A percentile compares a stretch with the other conserved stretches of the same genome.
Evolutionary conservation across 495 filamentous ascomycete genomes (phyloP).

Genomic region (Aspergillus hancockii): DNA sequence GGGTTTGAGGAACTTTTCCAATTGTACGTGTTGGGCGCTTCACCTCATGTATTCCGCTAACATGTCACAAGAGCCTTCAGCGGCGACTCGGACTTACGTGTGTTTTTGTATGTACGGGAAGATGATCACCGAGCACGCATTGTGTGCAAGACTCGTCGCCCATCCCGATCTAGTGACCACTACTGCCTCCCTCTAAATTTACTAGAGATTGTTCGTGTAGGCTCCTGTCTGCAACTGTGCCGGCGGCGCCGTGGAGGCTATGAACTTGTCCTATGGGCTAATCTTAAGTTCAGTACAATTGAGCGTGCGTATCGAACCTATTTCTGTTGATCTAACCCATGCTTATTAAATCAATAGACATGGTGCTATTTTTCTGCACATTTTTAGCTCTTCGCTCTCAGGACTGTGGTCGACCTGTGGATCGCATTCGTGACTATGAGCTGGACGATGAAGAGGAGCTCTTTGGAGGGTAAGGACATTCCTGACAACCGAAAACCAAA

Average conservation of each 20-base stretch:
- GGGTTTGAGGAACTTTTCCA: slow-evolving; percentile 45
- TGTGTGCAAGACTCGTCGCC: slow-evolving; percentile 49
- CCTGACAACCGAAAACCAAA: neutral
- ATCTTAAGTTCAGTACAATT: slow-evolving; percentile 56
- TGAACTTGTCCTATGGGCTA: slow-evolving; percentile 55
- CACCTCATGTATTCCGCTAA: slow-evolving; percentile 2
- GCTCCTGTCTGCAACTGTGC: slow-evolving; percentile 56
- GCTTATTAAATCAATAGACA: slow-evolving; percentile 37
- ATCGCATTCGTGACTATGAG: slow-evolving; percentile 58
- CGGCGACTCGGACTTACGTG: slow-evolving; percentile 47
- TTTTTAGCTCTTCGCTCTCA: slow-evolving; percentile 75
- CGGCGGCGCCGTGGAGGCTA: slow-evolving; percentile 44
- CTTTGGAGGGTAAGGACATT: slow-evolving; percentile 65
- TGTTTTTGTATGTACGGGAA: slow-evolving; percentile 57
- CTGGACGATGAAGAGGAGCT: slow-evolving; percentile 63
- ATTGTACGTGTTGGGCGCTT: slow-evolving; percentile 36
- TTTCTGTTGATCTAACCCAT: neutral
- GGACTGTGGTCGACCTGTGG: slow-evolving; percentile 54
- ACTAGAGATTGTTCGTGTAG: slow-evolving; percentile 53
- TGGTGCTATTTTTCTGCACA: slow-evolving; percentile 79
- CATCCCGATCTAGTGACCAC: slow-evolving; percentile 38
- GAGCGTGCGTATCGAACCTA: slow-evolving; percentile 49
- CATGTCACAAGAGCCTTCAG: slow-evolving; percentile 35
- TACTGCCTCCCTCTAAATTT: slow-evolving; percentile 53
- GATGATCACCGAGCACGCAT: slow-evolving; percentile 58